phyloP scores from a whole-genome alignment of 495 filamentous ascomycete genomes.

The Niebla homalea region DNA sequence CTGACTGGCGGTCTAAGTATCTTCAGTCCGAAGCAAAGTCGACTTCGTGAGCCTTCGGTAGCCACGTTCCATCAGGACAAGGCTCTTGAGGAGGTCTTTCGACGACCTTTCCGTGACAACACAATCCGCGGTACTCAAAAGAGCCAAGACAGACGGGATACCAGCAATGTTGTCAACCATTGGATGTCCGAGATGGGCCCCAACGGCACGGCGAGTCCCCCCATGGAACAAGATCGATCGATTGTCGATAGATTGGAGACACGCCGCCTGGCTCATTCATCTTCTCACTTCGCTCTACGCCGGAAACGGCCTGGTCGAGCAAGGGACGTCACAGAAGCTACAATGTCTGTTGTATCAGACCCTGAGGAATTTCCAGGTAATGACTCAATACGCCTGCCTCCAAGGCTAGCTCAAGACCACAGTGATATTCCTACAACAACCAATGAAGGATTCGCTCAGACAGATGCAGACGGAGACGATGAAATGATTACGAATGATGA shows the following conservation, averaged over 20 bases:
- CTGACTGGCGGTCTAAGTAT: conserved; percentile 33
- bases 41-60: conserved; percentile 68
- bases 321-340: conserved; percentile 39
- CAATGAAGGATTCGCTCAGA: conserved; percentile 36
- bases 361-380: conserved; percentile 34
- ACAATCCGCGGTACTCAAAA: conserved; percentile 33
- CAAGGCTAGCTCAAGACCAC: not conserved
- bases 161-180: conserved; percentile 59
- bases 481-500: conserved; percentile 74
- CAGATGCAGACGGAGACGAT: conserved; percentile 77
- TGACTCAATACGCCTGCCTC: conserved; percentile 1
- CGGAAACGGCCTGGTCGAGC: conserved; percentile 20
- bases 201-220: conserved; percentile 48
- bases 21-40: conserved; percentile 49
- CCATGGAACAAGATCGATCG: conserved; percentile 46
- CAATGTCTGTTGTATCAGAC: conserved; percentile 42
- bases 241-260: conserved; percentile 46
- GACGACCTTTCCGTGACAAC: conserved; percentile 40
- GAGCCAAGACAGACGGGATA: conserved; percentile 47
- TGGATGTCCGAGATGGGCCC: conserved; percentile 72
- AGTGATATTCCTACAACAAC: conserved; percentile 8
- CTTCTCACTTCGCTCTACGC: conserved; percentile 22
- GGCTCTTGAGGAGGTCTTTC: conserved; percentile 86
- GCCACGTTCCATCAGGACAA: conserved; percentile 77
- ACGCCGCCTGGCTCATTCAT: conserved; percentile 21